Percentiles rank a stretch among this genome's conserved stretches.
phyloP scores from a whole-genome alignment of 805 yeast genomes.

The Kazachstania bromeliacearum region DNA sequence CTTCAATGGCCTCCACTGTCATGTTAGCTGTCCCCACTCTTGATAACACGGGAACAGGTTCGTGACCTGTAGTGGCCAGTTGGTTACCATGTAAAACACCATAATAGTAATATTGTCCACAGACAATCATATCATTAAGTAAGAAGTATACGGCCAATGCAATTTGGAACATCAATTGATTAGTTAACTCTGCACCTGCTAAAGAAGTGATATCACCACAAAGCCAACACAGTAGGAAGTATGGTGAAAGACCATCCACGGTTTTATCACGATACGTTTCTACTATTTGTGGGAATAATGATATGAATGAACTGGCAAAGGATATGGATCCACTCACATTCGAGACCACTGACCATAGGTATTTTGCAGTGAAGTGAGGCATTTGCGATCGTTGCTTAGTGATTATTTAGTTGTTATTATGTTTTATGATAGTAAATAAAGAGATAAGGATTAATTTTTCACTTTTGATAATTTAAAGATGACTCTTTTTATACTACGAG shows the following conservation, averaged over 20 bases:
- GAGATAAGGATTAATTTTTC: no score
- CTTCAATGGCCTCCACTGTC: slow-evolving; percentile 3
- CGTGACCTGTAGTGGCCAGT: slow-evolving; percentile 29
- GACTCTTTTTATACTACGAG: no score
- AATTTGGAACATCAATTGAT: slow-evolving; percentile 74
- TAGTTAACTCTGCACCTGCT: slow-evolving; percentile 64
- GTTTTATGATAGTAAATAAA: no score
- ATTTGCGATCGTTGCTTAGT: neutral
- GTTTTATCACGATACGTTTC: slow-evolving; percentile 49
- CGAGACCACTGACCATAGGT: slow-evolving; percentile 25
- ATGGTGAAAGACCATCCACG: slow-evolving; percentile 51
- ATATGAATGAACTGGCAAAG: slow-evolving; percentile 35
- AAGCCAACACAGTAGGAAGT: slow-evolving; percentile 39
- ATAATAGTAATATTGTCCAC: slow-evolving; percentile 67
- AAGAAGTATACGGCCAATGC: slow-evolving; percentile 66
- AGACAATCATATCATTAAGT: slow-evolving; percentile 55
- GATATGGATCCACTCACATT: slow-evolving; percentile 37
- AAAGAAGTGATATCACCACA: slow-evolving; percentile 41
- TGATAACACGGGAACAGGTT: slow-evolving; percentile 18
- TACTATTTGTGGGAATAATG: slow-evolving; percentile 49
- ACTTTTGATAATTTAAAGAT: no score
- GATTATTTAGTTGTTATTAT: no score
- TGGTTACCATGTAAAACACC: slow-evolving; percentile 27
- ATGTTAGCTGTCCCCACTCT: slow-evolving; percentile 1
- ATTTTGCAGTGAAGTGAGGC: neutral